Evolutionary conservation across 306 rosid species (phyloP).

Genomic region (Malus domestica): ASM211411v1 NC_041801.1:18410001-18410500

Average conservation of each 20-base stretch:
- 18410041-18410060: conserved; percentile 80
- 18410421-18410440: neutral
- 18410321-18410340: conserved; percentile 91
- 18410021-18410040: conserved; percentile 94
- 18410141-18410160: neutral
- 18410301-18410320: conserved; percentile 89
- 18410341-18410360: conserved; percentile 79
- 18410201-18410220: neutral
- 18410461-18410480: conserved; percentile 15
- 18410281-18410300: conserved; percentile 77
- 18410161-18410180: neutral
- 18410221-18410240: conserved; percentile 4
- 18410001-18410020: conserved; percentile 96
- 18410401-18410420: neutral
- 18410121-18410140: conserved; percentile 3
- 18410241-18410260: conserved; percentile 24
- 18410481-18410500: conserved; percentile 35
- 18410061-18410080: conserved; percentile 72
- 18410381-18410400: conserved; percentile 5
- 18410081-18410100: conserved; percentile 72
- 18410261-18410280: conserved; percentile 70
- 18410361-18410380: conserved; percentile 47
- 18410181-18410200: neutral
- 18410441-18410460: neutral
- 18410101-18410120: conserved; percentile 67